Conservation (phyloP, 768 basidiomycete genomes). For the Clitopilus hobsonii region DNA sequence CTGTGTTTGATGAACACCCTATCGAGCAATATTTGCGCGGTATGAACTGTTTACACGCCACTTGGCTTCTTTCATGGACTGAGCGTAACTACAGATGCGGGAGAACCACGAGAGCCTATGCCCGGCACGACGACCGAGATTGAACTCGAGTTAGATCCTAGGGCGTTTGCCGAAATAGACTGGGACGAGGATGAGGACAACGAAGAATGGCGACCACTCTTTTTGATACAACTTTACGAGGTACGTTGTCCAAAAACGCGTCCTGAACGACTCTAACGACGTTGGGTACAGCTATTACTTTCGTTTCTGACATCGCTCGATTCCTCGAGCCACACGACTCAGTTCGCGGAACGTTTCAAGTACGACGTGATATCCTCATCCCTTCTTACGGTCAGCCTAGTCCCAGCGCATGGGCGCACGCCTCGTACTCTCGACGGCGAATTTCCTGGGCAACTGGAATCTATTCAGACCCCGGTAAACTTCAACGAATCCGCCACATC, state of each 20-base stretch:
- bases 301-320: slow-evolving; percentile 31
- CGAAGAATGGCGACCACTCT: slow-evolving; percentile 31
- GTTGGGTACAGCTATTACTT: slow-evolving; percentile 28
- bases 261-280: not conserved
- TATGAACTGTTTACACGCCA: slow-evolving; percentile 19
- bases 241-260: slow-evolving; percentile 24
- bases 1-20: slow-evolving; percentile 74
- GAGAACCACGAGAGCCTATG: slow-evolving; percentile 51
- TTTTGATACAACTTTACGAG: slow-evolving; percentile 30
- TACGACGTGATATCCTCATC: slow-evolving; percentile 81
- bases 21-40: slow-evolving; percentile 70
- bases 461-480: slow-evolving; percentile 33
- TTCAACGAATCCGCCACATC: not conserved
- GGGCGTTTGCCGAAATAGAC: slow-evolving; percentile 21
- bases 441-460: slow-evolving; percentile 44
- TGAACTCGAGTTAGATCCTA: slow-evolving; percentile 32
- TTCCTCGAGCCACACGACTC: slow-evolving; percentile 30
- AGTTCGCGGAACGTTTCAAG: slow-evolving; percentile 77
- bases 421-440: slow-evolving; percentile 24
- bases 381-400: slow-evolving; percentile 54
- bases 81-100: slow-evolving; percentile 40
- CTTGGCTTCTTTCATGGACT: not conserved
- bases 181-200: slow-evolving; percentile 16
- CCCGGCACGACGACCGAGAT: slow-evolving; percentile 47
- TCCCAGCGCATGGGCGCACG: slow-evolving; percentile 27